These are phyloP conservation scores for Sideroxylon spinosum DNA, from an alignment of 179 eudicot genomes.

Conservation along the genomic window DNA sequence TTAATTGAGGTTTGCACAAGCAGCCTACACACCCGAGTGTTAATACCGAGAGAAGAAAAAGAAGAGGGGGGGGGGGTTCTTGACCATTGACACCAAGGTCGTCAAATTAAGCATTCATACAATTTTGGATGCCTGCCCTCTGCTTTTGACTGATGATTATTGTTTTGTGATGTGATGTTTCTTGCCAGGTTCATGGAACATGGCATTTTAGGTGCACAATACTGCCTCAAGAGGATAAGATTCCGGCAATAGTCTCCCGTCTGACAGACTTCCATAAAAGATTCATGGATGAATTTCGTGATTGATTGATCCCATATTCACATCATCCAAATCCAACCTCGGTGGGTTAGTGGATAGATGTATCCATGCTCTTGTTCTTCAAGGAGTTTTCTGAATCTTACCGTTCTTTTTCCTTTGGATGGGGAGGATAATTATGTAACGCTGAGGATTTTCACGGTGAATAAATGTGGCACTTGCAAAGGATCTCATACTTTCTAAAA, in stretches of 20 bases:
- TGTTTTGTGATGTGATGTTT: conserved; percentile 13
- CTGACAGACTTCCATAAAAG: conserved; percentile 65
- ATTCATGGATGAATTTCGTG: conserved; percentile 73
- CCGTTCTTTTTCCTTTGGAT: neutral
- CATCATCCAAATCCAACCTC: neutral
- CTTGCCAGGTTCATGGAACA: conserved; percentile 69
- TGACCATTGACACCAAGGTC: too few species aligned
- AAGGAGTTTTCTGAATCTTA: neutral
- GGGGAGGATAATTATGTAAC: neutral
- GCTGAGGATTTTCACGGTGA: too few species aligned
- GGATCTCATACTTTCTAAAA: too few species aligned
- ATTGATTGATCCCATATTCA: conserved; percentile 24
- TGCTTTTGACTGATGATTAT: neutral
- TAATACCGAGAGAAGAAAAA: too few species aligned
- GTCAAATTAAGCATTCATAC: too few species aligned
- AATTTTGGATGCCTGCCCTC: neutral
- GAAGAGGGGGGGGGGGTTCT: too few species aligned
- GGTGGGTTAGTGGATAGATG: neutral
- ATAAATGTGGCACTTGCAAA: too few species aligned
- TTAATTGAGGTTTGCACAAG: too few species aligned
- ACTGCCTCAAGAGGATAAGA: conserved; percentile 88
- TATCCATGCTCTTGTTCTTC: neutral
- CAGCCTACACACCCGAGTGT: too few species aligned
- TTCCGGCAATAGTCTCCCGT: conserved; percentile 70
- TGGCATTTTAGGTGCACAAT: conserved; percentile 96